Evolutionary conservation across 1,284 basidiomycete species (phyloP).

Genomic region (Sanguinoderma infundibulare): DNA sequence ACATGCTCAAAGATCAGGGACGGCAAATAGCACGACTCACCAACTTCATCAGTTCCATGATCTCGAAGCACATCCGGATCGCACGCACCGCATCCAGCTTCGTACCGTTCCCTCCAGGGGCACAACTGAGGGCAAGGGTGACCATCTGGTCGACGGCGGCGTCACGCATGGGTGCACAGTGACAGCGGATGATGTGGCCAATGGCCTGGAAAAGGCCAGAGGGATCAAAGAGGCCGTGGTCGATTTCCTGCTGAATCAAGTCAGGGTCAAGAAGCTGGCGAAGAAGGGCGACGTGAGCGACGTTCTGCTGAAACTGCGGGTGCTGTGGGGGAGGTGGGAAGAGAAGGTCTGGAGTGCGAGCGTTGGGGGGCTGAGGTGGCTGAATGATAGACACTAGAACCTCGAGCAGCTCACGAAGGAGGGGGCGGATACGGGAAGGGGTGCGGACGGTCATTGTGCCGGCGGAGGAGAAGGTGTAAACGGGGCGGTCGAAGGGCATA

Average conservation of each 20-base stretch:
- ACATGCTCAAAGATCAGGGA: slow-evolving; percentile 10
- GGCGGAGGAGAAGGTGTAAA: slow-evolving; percentile 49
- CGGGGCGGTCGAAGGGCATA: slow-evolving; percentile 38
- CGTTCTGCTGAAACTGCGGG: slow-evolving; percentile 38
- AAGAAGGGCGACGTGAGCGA: slow-evolving; percentile 59
- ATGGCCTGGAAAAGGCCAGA: slow-evolving; percentile 81
- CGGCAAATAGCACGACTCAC: slow-evolving; percentile 50
- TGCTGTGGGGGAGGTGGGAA: slow-evolving; percentile 23
- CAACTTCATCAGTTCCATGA: slow-evolving; percentile 94
- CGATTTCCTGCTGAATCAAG: slow-evolving; percentile 83
- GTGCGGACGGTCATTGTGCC: slow-evolving; percentile 59
- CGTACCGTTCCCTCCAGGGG: slow-evolving; percentile 53
- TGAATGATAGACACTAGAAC: slow-evolving; percentile 87
- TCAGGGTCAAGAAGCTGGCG: slow-evolving; percentile 69
- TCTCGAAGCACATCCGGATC: slow-evolving; percentile 86
- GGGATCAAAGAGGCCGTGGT: slow-evolving; percentile 81
- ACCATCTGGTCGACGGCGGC: slow-evolving; percentile 86
- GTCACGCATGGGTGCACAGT: slow-evolving; percentile 94
- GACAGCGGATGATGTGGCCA: slow-evolving; percentile 83
- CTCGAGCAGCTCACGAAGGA: slow-evolving; percentile 80
- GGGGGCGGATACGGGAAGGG: slow-evolving; percentile 75
- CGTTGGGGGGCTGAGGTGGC: slow-evolving; percentile 45
- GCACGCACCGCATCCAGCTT: slow-evolving; percentile 74
- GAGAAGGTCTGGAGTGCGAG: slow-evolving; percentile 19
- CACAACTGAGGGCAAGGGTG: slow-evolving; percentile 61